Evolutionary conservation across 1,284 basidiomycete species (phyloP).

Genomic region (Austropuccinia psidii): DNA sequence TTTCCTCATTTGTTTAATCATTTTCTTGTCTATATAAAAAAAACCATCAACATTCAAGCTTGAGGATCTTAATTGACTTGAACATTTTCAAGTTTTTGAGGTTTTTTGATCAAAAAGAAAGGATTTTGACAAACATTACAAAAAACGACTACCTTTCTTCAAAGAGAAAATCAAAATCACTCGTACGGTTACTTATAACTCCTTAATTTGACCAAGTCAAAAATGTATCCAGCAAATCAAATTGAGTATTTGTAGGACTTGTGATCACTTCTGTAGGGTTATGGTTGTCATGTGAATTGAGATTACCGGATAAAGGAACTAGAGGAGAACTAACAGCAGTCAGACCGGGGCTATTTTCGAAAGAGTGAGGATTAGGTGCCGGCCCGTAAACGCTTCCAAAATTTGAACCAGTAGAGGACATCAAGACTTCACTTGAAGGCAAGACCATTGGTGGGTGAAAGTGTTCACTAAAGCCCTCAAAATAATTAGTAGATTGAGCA

Average conservation of each 20-base stretch:
- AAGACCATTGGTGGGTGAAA: constrained; percentile 34
- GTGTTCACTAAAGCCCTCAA: constrained; percentile 20
- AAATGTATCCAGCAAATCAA: constrained; percentile 31
- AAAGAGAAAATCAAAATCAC: too few relatives aligned
- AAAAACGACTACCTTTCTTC: too few relatives aligned
- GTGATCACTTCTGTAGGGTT: constrained; percentile 5
- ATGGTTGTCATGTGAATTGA: background rate
- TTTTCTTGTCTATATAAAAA: too few relatives aligned
- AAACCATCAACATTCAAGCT: too few relatives aligned
- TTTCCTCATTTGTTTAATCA: too few relatives aligned
- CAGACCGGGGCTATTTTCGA: background rate
- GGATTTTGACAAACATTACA: too few relatives aligned
- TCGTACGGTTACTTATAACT: background rate
- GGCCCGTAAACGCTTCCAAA: constrained; percentile 12
- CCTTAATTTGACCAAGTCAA: constrained; percentile 14
- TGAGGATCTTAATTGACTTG: too few relatives aligned
- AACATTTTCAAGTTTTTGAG: too few relatives aligned
- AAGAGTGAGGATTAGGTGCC: constrained; percentile 1
- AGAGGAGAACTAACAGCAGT: background rate
- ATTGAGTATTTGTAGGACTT: constrained; percentile 24
- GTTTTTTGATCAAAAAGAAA: too few relatives aligned
- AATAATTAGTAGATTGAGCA: constrained; percentile 14
- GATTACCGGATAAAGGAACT: background rate
- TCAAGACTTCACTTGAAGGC: background rate
- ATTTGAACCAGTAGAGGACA: background rate